phyloP scores from a whole-genome alignment of 176 grass and related monocot genomes.

The Lolium rigidum region DNA sequence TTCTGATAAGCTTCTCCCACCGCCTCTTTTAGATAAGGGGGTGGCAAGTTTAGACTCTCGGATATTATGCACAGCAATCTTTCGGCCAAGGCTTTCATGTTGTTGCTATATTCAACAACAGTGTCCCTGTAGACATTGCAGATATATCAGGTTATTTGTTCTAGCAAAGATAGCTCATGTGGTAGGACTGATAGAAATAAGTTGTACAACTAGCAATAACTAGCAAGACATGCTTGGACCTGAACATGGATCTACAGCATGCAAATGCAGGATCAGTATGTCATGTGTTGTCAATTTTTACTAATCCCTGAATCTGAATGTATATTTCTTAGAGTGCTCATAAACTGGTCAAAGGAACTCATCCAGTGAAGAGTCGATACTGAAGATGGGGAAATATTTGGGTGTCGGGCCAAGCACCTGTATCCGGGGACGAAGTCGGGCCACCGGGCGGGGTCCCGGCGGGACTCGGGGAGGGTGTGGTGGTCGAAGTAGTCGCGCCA shows the following conservation, averaged over 20 bases:
- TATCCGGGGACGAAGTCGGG: constrained; percentile 81
- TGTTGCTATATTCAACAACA: constrained; percentile 74
- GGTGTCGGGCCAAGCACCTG: constrained; percentile 50
- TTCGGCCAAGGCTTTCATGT: constrained; percentile 79
- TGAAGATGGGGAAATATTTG: too few relatives aligned
- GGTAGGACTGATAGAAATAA: not conserved
- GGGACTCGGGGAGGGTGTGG: constrained; percentile 79
- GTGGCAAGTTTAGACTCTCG: constrained; percentile 61
- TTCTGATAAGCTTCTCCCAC: constrained; percentile 95
- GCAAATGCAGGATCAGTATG: constrained; percentile 24
- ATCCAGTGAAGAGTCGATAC: too few relatives aligned
- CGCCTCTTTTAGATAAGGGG: constrained; percentile 76
- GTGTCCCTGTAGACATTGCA: constrained; percentile 59
- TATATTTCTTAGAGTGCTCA: not conserved
- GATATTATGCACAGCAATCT: constrained; percentile 72
- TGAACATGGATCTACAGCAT: not conserved
- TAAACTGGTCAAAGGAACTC: not conserved
- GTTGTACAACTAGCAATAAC: not conserved
- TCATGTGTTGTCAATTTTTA: not conserved
- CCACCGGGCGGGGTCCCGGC: constrained; percentile 73
- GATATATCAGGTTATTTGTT: constrained; percentile 5
- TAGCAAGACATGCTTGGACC: not conserved
- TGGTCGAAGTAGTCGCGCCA: constrained; percentile 98
- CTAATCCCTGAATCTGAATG: not conserved
- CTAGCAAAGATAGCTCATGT: not conserved